phyloP scores from a whole-genome alignment of 495 filamentous ascomycete species.

The Elasticomyces elasticus region DNA sequence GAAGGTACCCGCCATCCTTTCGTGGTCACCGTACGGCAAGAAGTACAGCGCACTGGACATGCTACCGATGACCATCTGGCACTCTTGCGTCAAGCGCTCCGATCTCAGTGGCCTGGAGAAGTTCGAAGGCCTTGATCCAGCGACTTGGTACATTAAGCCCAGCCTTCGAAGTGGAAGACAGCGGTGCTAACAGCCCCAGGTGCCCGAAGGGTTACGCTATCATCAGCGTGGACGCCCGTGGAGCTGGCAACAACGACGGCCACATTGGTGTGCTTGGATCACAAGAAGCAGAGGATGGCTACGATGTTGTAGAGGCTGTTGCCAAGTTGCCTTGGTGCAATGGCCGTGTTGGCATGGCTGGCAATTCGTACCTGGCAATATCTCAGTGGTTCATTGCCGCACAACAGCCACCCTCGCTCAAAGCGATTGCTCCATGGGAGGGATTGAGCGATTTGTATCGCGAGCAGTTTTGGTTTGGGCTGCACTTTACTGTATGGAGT shows the following conservation, averaged over 20 bases:
- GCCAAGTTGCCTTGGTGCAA: constrained; percentile 37
- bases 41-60: constrained; percentile 3
- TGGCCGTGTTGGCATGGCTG: constrained; percentile 38
- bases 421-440: constrained; percentile 41
- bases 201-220: constrained; percentile 37
- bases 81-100: neutral
- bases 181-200: too few species aligned
- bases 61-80: constrained; percentile 2
- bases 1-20: too few species aligned
- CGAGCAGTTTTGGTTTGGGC: neutral
- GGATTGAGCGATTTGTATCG: constrained; percentile 38
- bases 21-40: too few species aligned
- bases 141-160: too few species aligned
- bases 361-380: constrained; percentile 34
- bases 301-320: constrained; percentile 38
- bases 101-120: constrained; percentile 25
- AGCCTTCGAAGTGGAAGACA: too few species aligned
- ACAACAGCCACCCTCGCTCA: constrained; percentile 33
- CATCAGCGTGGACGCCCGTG: constrained; percentile 38
- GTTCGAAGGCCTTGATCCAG: constrained; percentile 41
- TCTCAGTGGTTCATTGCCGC: constrained; percentile 32
- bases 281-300: constrained; percentile 37
- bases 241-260: constrained; percentile 36
- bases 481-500: too few species aligned
- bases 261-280: constrained; percentile 35